Conservation (phyloP, 371 early-diverging fungal genomes). For the Rhizopus sp. region DNA sequence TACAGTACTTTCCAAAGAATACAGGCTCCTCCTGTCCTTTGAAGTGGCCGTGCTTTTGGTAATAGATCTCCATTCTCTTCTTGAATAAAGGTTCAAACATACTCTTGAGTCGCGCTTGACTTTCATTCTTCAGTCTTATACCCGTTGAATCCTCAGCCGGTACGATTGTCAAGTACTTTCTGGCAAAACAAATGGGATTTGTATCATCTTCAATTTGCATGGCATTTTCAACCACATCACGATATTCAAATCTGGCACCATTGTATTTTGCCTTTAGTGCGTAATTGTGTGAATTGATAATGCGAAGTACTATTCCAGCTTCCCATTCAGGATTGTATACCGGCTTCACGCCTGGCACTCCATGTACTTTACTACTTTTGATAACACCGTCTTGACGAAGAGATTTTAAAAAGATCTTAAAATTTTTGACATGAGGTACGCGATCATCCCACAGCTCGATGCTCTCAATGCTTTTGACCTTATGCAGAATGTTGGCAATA, state of each 20-base stretch:
- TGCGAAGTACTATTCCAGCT: constrained; percentile 35
- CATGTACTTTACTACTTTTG: constrained; percentile 29
- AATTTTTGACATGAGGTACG: constrained; percentile 42
- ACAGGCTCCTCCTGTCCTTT: constrained; percentile 26
- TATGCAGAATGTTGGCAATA: constrained; percentile 46
- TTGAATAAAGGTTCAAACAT: constrained; percentile 14
- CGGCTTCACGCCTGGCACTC: constrained; percentile 45
- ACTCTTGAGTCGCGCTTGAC: constrained; percentile 4
- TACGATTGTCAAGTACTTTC: constrained; percentile 5
- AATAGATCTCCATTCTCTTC: not conserved
- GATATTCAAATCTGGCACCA: constrained; percentile 8
- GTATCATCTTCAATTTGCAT: not conserved
- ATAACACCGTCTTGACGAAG: constrained; percentile 23
- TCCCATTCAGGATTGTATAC: constrained; percentile 54
- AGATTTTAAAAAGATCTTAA: constrained; percentile 42
- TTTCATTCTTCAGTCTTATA: constrained; percentile 9
- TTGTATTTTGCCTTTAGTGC: constrained; percentile 20
- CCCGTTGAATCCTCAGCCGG: constrained; percentile 15
- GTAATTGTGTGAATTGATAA: constrained; percentile 47
- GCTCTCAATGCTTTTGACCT: constrained; percentile 38
- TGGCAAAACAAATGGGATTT: not conserved
- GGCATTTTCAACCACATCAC: not conserved
- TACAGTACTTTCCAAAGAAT: constrained; percentile 23
- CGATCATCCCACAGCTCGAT: constrained; percentile 70
- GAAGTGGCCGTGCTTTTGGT: constrained; percentile 1